Conservation (phyloP, 345 rosid species). For the Salix viminalis region DNA sequence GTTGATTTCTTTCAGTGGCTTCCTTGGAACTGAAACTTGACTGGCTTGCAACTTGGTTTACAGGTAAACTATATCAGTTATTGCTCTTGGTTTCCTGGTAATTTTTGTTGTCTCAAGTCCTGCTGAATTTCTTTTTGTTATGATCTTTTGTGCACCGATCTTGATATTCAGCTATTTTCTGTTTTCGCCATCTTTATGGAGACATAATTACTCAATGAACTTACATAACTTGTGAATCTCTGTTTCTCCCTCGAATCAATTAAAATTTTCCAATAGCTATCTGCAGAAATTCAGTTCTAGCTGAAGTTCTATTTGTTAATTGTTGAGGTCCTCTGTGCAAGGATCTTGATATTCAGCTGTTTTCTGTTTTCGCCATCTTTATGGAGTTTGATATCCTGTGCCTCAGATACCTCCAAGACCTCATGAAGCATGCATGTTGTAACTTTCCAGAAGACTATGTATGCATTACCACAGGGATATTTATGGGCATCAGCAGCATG, state of each 20-base stretch:
- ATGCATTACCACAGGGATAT: too few species aligned
- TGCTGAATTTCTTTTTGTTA: too few species aligned
- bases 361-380: not conserved
- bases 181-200: not conserved
- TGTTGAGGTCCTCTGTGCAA: not conserved
- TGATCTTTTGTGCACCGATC: not conserved
- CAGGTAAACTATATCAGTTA: slow-evolving; percentile 65
- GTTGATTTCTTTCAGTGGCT: slow-evolving; percentile 40
- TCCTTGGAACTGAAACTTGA: slow-evolving; percentile 43
- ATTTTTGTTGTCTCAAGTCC: slow-evolving; percentile 14
- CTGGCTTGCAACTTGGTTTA: slow-evolving; percentile 53
- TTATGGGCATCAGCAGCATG: not conserved
- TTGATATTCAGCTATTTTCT: not conserved
- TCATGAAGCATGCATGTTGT: not conserved
- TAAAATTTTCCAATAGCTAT: not conserved
- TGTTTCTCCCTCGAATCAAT: not conserved
- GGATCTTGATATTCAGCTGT: not conserved
- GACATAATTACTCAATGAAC: not conserved
- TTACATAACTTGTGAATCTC: not conserved
- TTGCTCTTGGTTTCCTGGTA: slow-evolving; percentile 43
- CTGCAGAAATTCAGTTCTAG: not conserved
- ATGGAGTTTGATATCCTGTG: not conserved
- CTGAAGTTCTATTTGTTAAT: not conserved
- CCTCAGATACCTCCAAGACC: not conserved
- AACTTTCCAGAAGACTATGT: too few species aligned